Base-by-base conservation (phyloP, 169 alveolate genomes). In the Plasmodium inui region DNA sequence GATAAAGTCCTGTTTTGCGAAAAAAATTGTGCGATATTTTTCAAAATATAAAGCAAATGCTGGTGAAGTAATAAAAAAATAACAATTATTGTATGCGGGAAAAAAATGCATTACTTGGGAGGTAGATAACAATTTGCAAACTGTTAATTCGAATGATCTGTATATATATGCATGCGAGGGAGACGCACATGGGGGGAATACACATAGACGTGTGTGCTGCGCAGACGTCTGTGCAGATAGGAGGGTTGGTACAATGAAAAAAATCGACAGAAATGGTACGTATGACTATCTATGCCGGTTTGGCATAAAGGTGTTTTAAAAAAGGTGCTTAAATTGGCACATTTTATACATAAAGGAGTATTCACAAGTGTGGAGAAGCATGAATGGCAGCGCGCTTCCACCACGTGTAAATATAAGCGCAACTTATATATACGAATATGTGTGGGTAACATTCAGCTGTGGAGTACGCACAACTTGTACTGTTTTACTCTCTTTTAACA, bases 131-230 rank as follows among this genome's bases (percentile, higher is more conserved):
- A 67, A 67, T 67, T 67, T 67, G 76, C 76, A 19, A 67, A 67
- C 37, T 67, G 37, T 67, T 67, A 67, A 67, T 67, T 67, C 76
- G 76, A 67, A 67, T 67, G 76, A 61, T 61, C 14, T 67, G 37
- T 67, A 67, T 22, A 26, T 67, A 67, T 61, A 26, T 67, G 37
- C 37, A 67, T 19, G 76, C 19, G 61, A 50, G 22, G 22, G 61
- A 17, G 7, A 67, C 22, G 76, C 37, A 67, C 37, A 28, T 28
- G 37, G 37, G 76, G 30, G 76, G 37, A 2, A 67, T n/a, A 67
- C 76, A 67, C 6, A 1, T 0, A 57, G 2, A 57, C 30, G 30
- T 57, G 8, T 57, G 28, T 1, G 8, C 9, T 1, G 32, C 57
- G 9, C 57, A 46, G 6, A 46, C 37, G n/a, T 61, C 10, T 67